These are phyloP conservation scores for Yamadazyma trypodendri DNA, from an alignment of 1,139 yeast genomes.

Conservation along the genomic window DNA sequence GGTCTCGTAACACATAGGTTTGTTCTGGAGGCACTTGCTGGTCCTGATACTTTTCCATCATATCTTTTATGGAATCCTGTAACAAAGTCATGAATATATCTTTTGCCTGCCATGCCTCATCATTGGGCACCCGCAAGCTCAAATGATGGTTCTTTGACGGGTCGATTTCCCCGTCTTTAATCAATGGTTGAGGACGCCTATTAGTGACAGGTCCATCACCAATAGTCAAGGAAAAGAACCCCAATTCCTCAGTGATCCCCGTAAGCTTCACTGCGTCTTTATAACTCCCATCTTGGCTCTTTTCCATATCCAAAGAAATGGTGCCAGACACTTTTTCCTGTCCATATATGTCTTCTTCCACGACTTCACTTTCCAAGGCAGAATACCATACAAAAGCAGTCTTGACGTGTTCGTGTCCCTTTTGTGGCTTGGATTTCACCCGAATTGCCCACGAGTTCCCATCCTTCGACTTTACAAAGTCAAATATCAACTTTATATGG, in stretches of 20 bases:
- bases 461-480: slow-evolving; percentile 71
- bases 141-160: slow-evolving; percentile 62
- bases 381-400: slow-evolving; percentile 77
- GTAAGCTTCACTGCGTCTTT: slow-evolving; percentile 37
- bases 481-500: slow-evolving; percentile 62
- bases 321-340: slow-evolving; percentile 27
- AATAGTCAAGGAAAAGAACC: slow-evolving; percentile 51
- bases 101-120: slow-evolving; percentile 73
- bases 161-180: slow-evolving; percentile 35
- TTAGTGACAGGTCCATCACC: slow-evolving; percentile 48
- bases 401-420: slow-evolving; percentile 46
- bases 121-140: slow-evolving; percentile 70
- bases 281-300: slow-evolving; percentile 28
- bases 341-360: slow-evolving; percentile 16
- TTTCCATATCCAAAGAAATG: slow-evolving; percentile 30
- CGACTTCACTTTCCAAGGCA: slow-evolving; percentile 59
- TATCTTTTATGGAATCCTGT: slow-evolving; percentile 61
- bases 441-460: slow-evolving; percentile 79
- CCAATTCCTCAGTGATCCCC: slow-evolving; percentile 59
- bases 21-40: slow-evolving; percentile 47
- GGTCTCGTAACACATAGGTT: slow-evolving; percentile 56
- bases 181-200: slow-evolving; percentile 31
- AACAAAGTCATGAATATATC: slow-evolving; percentile 72
- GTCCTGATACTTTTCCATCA: slow-evolving; percentile 37
- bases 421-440: slow-evolving; percentile 60